Evolutionary conservation across 2,329 filamentous ascomycete genomes (phyloP), one percentile per base, ranked within the genome.

Genomic region (Sclerotinia trifoliorum): DNA sequence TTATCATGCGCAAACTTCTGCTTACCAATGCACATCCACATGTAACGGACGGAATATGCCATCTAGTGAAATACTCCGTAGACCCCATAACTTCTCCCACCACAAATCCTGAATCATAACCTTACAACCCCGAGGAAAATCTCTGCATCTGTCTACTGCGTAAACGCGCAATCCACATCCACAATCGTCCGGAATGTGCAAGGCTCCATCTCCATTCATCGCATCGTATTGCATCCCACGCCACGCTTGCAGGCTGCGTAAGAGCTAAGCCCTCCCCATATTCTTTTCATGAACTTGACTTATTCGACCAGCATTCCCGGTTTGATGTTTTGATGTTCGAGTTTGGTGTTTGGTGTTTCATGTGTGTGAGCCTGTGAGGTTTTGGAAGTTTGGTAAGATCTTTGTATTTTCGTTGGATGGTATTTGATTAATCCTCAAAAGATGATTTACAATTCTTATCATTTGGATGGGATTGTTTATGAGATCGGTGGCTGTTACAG

Each of bases 81-180:
- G 29, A 26, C 15, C 15, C 39, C 56, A 39, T 44, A 32, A n/a
- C 13, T 29, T 29, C 24, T 15, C 51, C 51, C 13, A 52, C 5
- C 51, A 17, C 3, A 15, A 32, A 32, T 29, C 13, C 51, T 52
- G 19, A 42, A 48, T 48, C 44, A 54, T 3, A 35, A 35, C 6
- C 35, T 10, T 10, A 35, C 7, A 35, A 26, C 56, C 35, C n/a
- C 35, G 13, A 44, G 8, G 13, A 44, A 58, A 58, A 44, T 44
- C 39, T 58, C 39, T 21, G n/a, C 39, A 44, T 10, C n/a, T n/a
- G n/a, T n/a, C 39, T 11, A 29, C 29, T 29, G 29, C 29, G 29
- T 29, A 58, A 58, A 58, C 39, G 39, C 56, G 56, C 56, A 44
- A 57, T 57, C 21, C 35, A 21, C 35, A 58, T 44, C 55, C 55